A percentile compares a stretch with the other conserved stretches of the same genome.
phyloP scores from a whole-genome alignment of 2,329 filamentous ascomycete genomes.

The Monascus ruber region DNA sequence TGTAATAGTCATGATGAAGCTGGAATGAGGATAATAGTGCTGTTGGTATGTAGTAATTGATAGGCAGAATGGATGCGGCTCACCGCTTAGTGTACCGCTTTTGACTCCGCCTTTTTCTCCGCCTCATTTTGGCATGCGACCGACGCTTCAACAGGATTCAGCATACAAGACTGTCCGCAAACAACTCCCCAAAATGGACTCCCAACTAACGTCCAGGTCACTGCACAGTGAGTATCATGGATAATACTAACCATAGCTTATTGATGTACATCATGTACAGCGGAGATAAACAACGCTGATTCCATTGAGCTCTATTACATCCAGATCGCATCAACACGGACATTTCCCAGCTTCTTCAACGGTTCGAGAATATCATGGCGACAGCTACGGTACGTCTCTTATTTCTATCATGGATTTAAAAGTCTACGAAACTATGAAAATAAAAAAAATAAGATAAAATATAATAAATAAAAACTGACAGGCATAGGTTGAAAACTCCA shows the following conservation, averaged over 20 bases:
- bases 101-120: not conserved
- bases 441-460: not conserved
- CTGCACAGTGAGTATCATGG: conserved; percentile 14
- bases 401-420: not conserved
- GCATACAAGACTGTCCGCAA: not conserved
- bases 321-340: conserved; percentile 35
- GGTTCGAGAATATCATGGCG: conserved; percentile 46
- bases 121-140: not conserved
- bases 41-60: too few species aligned
- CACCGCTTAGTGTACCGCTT: not conserved
- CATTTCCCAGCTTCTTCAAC: conserved; percentile 37
- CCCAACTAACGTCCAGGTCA: conserved; percentile 17
- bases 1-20: too few species aligned
- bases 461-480: not conserved
- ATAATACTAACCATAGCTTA: too few species aligned
- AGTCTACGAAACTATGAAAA: not conserved
- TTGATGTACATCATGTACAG: too few species aligned
- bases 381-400: conserved; percentile 36
- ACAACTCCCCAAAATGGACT: conserved; percentile 16
- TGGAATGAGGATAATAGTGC: too few species aligned
- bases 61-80: too few species aligned
- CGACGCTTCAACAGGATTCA: not conserved
- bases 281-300: too few species aligned
- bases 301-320: too few species aligned
- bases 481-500: conserved; percentile 37